Base-by-base conservation (phyloP, 306 rosid genomes). In the Acacia melanoxylon region DNA sequence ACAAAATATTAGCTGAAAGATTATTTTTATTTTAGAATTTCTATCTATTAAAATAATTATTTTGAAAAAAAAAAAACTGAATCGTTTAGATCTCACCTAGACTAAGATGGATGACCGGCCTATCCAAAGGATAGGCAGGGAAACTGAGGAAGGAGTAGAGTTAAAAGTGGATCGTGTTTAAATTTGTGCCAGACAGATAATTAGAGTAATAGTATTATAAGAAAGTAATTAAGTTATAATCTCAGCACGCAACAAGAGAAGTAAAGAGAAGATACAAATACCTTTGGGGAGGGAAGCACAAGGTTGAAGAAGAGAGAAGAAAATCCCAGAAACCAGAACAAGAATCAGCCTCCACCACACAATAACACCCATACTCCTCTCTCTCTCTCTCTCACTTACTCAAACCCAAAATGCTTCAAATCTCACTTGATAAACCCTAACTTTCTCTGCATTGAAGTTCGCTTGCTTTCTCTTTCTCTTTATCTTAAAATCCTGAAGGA, bases 201-300 rank as follows among this genome's bases (percentile, higher is more conserved):
- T n/a, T 20, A 58, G 29, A 54, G 31, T 58, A 22, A 58, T 22
- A 2, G 11, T 13, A 13, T 46, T 46, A 10, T 12, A 2, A 45
- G 49, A 45, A 45, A 10, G 49, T 45, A 46, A 46, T 46, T 10
- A 48, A 48, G 19, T 48, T 24, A 10, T 59, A 22, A 59, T 59
- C 16, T 59, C 16, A 24, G 33, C 65, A 19, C 27, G 1, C 10
- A 3, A 59, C 66, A 9, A 59, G 33, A 22, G 31, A 24, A 11
- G 31, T 22, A 24, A 59, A 10, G 29, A 58, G 65, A 59, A 11
- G 14, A 24, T 3, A 10, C 12, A 22, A 59, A 22, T 24, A 93
- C 97, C 93, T 79, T 46, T 79, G 13, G 79, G 85, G 40, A n/a
- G 14, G 29, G 94, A 82, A 33, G 82, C 27, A 79, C 62, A 86